Base-by-base conservation (phyloP, 768 basidiomycete genomes). In the Rhodotorula kratochvilovae region DNA sequence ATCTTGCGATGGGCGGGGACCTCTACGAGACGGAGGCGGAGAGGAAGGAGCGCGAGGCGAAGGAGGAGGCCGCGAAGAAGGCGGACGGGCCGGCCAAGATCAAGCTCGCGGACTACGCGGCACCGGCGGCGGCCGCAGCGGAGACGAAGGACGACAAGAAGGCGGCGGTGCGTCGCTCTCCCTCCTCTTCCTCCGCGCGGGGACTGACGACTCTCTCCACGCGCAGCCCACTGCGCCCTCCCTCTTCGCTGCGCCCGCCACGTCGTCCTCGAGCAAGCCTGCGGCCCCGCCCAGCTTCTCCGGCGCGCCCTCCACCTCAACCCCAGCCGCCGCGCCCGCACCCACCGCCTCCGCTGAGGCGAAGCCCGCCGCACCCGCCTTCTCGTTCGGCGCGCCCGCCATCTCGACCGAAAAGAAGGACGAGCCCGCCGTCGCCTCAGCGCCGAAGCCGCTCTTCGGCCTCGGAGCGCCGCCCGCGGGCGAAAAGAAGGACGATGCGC, bases 1-100 rank as follows among this genome's bases (percentile, higher is more conserved):
- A 58, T n/a, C 33, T 70, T 29, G 16, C 42, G 36, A 63, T 70
- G 3, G 68, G 68, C 2, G 68, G 68, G 29, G 59, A 61, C 51
- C 29, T 48, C 36, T 61, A 69, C 36, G 33, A 21, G n/a, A 16
- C 42, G 16, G 58, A 62, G 35, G 11, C 19, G 2, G 63, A 54
- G 31, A 35, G 16, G 31, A 33, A n/a, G 45, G 42, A 33, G 27
- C 51, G 8, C 17, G 15, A 43, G 56, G 60, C 25, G 50, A 61
- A 66, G 45, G 29, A 53, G 58, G 35, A 16, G 45, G 46, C 48
- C 39, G 19, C 16, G n/a, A 27, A 39, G 27, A 39, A 55, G 61
- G 50, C n/a, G 17, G 43, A 23, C 13, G 53, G 25, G 43, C 51
- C 56, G 35, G 35, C 31, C 12, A 51, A 48, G 63, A 25, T 61